Percentiles rank a stretch among this genome's conserved stretches.
Evolutionary conservation across 768 basidiomycete species (phyloP).

Genomic region (Trametes gibbosa): DNA sequence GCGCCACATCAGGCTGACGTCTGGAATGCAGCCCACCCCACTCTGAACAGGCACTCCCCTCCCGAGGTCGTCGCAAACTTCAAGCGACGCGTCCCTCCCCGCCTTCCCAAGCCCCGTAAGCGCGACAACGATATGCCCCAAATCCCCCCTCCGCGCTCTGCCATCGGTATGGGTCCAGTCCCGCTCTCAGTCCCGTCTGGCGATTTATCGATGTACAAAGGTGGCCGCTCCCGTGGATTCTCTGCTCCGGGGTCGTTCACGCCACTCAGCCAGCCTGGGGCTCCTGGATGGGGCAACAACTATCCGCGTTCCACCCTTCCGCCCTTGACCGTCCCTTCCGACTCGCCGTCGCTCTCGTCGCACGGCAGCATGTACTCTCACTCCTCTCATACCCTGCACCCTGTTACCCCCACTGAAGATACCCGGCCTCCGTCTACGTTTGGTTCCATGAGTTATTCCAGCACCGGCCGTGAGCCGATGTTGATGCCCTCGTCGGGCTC

Average conservation of each 20-base stretch:
- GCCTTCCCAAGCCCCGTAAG: constrained; percentile 84
- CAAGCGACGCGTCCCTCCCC: constrained; percentile 93
- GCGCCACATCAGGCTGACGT: not conserved
- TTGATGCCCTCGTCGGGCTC: constrained; percentile 44
- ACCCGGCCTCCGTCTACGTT: constrained; percentile 48
- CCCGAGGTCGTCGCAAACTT: constrained; percentile 91
- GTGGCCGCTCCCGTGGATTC: constrained; percentile 65
- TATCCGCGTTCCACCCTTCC: constrained; percentile 61
- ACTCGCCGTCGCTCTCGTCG: constrained; percentile 61
- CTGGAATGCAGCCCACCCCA: constrained; percentile 70
- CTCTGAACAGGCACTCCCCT: constrained; percentile 86
- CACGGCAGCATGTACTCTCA: constrained; percentile 56
- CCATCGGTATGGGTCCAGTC: constrained; percentile 65
- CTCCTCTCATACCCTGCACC: constrained; percentile 60
- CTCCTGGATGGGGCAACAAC: constrained; percentile 56
- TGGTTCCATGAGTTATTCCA: constrained; percentile 37
- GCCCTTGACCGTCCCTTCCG: constrained; percentile 80
- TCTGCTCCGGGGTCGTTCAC: constrained; percentile 81
- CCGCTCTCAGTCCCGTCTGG: constrained; percentile 62
- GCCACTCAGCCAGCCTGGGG: constrained; percentile 58
- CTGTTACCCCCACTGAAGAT: constrained; percentile 70
- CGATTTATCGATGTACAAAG: constrained; percentile 47
- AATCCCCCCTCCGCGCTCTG: constrained; percentile 75
- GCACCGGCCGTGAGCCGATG: constrained; percentile 30
- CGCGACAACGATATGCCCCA: constrained; percentile 68